Evolutionary conservation across 1,139 yeast genomes (phyloP), one percentile per base, ranked within the genome.

Genomic region (Yamadazyma friedrichii): DNA sequence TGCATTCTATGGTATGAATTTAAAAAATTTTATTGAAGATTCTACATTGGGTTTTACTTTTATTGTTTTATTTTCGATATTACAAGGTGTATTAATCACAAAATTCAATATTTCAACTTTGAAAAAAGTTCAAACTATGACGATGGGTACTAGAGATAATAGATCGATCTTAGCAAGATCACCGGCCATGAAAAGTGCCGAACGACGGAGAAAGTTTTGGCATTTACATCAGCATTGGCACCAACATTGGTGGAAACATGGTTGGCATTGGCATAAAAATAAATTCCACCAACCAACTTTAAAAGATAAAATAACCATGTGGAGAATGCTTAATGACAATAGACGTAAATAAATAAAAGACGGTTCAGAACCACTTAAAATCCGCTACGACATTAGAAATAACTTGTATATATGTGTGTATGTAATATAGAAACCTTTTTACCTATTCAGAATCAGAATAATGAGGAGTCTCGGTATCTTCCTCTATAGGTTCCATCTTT

Each of bases 1-100:
- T 2, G 96, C 96, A 1, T 72, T 93, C 44, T 93, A 88, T 59
- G 98, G 98, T 32, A 93, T 93, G 98, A 93, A 93, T 59, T 68
- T 93, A 58, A 88, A 87, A 54, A 93, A 91, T 58, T 88, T 82
- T 56, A 81, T 91, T 10, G 98, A 93, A 59, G 95, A 89, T 22
- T 74, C 87, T 2, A 60, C 68, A 13, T 60, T 68, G 41, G 94
- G 94, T 1, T 88, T 85, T 59, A 78, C 76, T 0, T 62, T 74
- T 0, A 84, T 86, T 15, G 78, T 88, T 12, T 71, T 59, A 0
- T 41, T 70, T 12, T 74, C 81, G 15, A 41, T 74, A n/a, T 33
- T 75, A 1, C 74, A 71, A 50, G 84, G 80, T 1, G 37, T 64
- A 4, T 41, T 69, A 1, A 64, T 78, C 43, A 68, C 80, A 1